A percentile compares a stretch with the other conserved stretches of the same genome.
Conservation (phyloP, 805 yeast genomes). For the Spathaspora passalidarum region DNA sequence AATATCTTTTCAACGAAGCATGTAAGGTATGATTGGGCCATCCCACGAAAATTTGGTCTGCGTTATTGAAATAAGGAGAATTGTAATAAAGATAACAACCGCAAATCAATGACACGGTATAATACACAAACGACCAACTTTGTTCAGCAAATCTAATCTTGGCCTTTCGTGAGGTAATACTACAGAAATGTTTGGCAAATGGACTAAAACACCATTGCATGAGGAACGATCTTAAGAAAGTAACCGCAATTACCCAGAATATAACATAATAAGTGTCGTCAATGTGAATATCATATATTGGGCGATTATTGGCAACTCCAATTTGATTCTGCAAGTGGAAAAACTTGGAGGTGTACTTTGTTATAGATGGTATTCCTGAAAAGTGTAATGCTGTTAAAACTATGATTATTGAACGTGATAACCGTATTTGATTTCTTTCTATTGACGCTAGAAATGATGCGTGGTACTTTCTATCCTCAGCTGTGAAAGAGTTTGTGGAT, state of each 20-base stretch:
- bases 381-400: conserved; percentile 25
- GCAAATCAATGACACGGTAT: conserved; percentile 47
- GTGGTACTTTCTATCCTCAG: conserved; percentile 11
- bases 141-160: conserved; percentile 79
- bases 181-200: conserved; percentile 40
- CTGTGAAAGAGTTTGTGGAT: neutral
- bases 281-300: conserved; percentile 50
- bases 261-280: conserved; percentile 55
- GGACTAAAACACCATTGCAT: conserved; percentile 61
- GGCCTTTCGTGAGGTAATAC: conserved; percentile 50
- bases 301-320: conserved; percentile 13
- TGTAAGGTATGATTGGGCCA: conserved; percentile 75
- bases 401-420: conserved; percentile 27
- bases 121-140: conserved; percentile 72
- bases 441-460: conserved; percentile 23
- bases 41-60: conserved; percentile 55
- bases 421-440: conserved; percentile 35
- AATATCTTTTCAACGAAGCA: conserved; percentile 58
- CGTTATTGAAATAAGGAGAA: conserved; percentile 58
- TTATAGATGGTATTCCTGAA: conserved; percentile 16
- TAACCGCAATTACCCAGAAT: conserved; percentile 52
- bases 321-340: conserved; percentile 30
- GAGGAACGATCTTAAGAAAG: conserved; percentile 56
- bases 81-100: conserved; percentile 58
- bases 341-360: conserved; percentile 31